Evolutionary conservation across 805 yeast genomes (phyloP).

Genomic region (Candida endomychidarum): DNA sequence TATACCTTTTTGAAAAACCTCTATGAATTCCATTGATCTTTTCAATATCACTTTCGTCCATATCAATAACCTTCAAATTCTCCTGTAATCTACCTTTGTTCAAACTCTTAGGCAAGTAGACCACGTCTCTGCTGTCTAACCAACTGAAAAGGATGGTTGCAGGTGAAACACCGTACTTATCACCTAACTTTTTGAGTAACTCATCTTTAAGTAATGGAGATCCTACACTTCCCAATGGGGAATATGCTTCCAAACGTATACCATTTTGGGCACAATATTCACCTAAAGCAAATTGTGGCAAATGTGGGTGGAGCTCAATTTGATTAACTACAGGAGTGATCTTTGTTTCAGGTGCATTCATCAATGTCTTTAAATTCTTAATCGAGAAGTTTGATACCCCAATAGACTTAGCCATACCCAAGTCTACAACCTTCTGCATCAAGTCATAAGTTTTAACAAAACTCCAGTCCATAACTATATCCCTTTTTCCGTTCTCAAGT

Average conservation of each 20-base stretch:
- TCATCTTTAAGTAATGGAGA: conserved; percentile 52
- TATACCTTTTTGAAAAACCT: conserved; percentile 32
- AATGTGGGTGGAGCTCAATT: conserved; percentile 62
- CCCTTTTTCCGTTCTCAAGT: conserved; percentile 36
- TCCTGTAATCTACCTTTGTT: conserved; percentile 28
- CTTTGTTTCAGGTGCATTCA: conserved; percentile 47
- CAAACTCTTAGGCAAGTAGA: conserved; percentile 44
- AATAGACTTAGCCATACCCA: conserved; percentile 60
- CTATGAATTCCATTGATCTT: conserved; percentile 26
- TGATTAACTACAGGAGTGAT: conserved; percentile 71
- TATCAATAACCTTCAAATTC: conserved; percentile 34
- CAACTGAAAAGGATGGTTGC: conserved; percentile 58
- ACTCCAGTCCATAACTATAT: conserved; percentile 31
- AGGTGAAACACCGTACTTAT: conserved; percentile 41
- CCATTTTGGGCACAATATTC: conserved; percentile 44
- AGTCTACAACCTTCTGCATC: conserved; percentile 56
- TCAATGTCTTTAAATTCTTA: conserved; percentile 41
- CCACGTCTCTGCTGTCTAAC: conserved; percentile 57
- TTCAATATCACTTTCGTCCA: conserved; percentile 37
- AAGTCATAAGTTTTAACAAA: conserved; percentile 53
- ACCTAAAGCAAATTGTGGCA: conserved; percentile 48
- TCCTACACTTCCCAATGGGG: conserved; percentile 67
- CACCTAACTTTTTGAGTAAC: conserved; percentile 43
- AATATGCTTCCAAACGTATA: conserved; percentile 62
- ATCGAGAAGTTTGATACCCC: conserved; percentile 77